Base-by-base conservation (phyloP, 75 land plant genomes). In the Azolla pinnata region DNA sequence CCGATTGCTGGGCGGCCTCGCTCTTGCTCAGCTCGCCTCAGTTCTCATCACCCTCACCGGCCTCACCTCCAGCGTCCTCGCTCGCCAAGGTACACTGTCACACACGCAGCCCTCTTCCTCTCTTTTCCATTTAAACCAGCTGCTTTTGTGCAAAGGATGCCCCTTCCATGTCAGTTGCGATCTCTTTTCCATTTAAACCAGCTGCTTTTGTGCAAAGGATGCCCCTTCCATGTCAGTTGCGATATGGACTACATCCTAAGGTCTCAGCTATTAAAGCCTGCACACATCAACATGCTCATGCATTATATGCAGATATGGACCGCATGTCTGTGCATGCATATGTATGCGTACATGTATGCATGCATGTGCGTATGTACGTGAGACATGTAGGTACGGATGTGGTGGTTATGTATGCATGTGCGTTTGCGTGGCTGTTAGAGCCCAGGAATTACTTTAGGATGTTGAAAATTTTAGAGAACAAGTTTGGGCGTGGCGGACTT, bases 11-110 rank as follows among this genome's bases (percentile, higher is more conserved):
- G 23, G 66, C 16, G 86, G 80, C 38, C 67, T 87, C 30, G 77
- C 72, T 0, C 56, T 91, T 61, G 97, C 95, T 17, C 97, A 91
- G 70, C 27, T 91, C 19, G 73, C 83, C 0, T 84, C 89, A 9
- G 64, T 91, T 54, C 63, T 91, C 0, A 69, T 84, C 56, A 88
- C 97, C 27, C 72, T 89, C 56, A 91, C 89, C 21, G 97, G 84
- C 5, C 82, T 87, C 45, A 61, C 88, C 0, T 84, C 97, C 5
- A 79, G 89, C 20, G 72, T 80, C 18, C 86, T 91, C 5, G 81
- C 84, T 19, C 70, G 77, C 14, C 64, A 54, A 69, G 88, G 92
- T 87, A 0, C 21, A 0, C 32, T 0, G n/a, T n/a, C n/a, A n/a
- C n/a, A n/a, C n/a, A n/a, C n/a, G n/a, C n/a, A n/a, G n/a, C 49